These are phyloP conservation scores for Aspergillus puulaauensis DNA, from an alignment of 2,329 filamentous ascomycete genomes.

Conservation along the genomic window DNA sequence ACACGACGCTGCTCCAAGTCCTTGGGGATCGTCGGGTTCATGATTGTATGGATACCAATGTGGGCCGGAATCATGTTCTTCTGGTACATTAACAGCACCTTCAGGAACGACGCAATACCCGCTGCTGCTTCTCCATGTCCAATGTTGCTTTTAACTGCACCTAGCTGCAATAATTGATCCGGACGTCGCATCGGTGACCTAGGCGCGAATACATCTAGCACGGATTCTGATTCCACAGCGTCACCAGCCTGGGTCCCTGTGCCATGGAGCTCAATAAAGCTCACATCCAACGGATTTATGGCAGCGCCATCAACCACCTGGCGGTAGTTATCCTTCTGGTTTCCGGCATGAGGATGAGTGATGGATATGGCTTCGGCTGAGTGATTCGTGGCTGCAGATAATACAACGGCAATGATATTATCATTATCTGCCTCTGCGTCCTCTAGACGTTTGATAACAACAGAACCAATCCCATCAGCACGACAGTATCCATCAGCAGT, in stretches of 20 bases:
- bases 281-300: constrained; percentile 36
- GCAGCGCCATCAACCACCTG: constrained; percentile 38
- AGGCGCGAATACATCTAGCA: constrained; percentile 36
- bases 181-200: constrained; percentile 16
- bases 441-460: constrained; percentile 53
- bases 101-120: constrained; percentile 49
- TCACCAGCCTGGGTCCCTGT: constrained; percentile 45
- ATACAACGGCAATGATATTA: constrained; percentile 44
- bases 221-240: constrained; percentile 37
- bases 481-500: constrained; percentile 56
- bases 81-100: constrained; percentile 65
- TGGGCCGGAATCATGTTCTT: constrained; percentile 65
- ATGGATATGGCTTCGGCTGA: constrained; percentile 47
- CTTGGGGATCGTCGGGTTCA: constrained; percentile 33
- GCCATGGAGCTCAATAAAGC: constrained; percentile 43
- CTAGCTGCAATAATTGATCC: constrained; percentile 18
- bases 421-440: constrained; percentile 53
- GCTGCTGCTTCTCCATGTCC: constrained; percentile 33
- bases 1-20: constrained; percentile 29
- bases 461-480: constrained; percentile 49
- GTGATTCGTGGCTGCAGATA: constrained; percentile 44
- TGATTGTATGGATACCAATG: constrained; percentile 60
- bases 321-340: constrained; percentile 38
- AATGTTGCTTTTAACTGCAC: constrained; percentile 29
- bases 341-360: constrained; percentile 42